A percentile compares a stretch with the other conserved stretches of the same genome.
phyloP scores from a whole-genome alignment of 1,139 yeast species.

The Yamadazyma triangularis region DNA sequence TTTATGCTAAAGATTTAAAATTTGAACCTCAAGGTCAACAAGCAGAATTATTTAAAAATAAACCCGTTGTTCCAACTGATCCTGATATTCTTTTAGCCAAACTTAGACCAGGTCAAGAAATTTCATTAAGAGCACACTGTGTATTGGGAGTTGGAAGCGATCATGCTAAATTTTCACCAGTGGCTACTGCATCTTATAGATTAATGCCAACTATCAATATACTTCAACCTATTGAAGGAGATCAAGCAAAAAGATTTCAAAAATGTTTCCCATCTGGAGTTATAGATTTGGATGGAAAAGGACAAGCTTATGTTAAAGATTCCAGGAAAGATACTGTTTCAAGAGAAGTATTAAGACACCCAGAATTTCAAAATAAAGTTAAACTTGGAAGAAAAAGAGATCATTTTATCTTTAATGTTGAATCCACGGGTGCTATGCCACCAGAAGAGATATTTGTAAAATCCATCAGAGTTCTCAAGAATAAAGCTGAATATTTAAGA shows the following conservation, averaged over 20 bases:
- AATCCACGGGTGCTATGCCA: conserved; percentile 93
- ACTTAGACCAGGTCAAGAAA: conserved; percentile 95
- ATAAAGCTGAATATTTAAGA: conserved; percentile 79
- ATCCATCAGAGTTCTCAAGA: conserved; percentile 76
- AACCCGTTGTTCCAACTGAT: conserved; percentile 74
- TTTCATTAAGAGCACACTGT: conserved; percentile 85
- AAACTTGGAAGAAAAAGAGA: conserved; percentile 87
- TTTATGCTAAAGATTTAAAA: conserved; percentile 83
- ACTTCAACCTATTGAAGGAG: conserved; percentile 68
- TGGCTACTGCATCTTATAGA: conserved; percentile 95
- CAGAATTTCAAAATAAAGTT: conserved; percentile 84
- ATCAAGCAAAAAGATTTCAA: conserved; percentile 72
- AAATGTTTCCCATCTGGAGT: conserved; percentile 94
- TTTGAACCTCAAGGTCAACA: conserved; percentile 93
- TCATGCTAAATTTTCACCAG: conserved; percentile 97
- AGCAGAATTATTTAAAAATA: conserved; percentile 57
- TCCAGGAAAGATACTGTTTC: conserved; percentile 95
- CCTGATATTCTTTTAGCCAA: conserved; percentile 89
- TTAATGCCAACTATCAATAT: conserved; percentile 89
- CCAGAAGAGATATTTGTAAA: conserved; percentile 95
- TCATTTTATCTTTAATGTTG: conserved; percentile 91
- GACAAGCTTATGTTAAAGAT: conserved; percentile 77
- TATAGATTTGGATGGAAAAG: conserved; percentile 64
- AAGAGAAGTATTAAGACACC: conserved; percentile 91
- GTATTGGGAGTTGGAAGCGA: conserved; percentile 88